A percentile compares a stretch with the other conserved stretches of the same genome.
phyloP scores from a whole-genome alignment of 2,329 filamentous ascomycete species.

The Sclerotinia glacialis region DNA sequence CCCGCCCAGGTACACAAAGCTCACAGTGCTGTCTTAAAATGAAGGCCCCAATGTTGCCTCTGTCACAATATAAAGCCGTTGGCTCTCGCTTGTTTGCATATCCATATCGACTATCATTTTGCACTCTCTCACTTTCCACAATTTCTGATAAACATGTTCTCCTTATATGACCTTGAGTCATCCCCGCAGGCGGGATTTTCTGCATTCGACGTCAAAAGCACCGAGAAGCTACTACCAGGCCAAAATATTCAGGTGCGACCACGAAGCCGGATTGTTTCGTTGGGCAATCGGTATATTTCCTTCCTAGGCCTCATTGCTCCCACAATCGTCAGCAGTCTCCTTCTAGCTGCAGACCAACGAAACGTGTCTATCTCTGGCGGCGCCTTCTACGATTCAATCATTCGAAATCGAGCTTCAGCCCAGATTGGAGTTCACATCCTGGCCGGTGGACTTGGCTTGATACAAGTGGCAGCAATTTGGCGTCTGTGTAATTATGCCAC shows the following conservation, averaged over 20 bases:
- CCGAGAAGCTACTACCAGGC: background rate
- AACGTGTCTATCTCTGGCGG: background rate
- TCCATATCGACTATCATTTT: background rate
- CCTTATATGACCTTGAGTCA: background rate
- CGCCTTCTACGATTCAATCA: constrained; percentile 9
- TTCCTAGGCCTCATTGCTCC: constrained; percentile 15
- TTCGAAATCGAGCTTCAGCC: constrained; percentile 18
- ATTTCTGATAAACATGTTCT: background rate
- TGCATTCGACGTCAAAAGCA: background rate
- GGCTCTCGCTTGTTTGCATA: background rate
- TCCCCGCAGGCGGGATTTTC: background rate
- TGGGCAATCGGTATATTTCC: background rate
- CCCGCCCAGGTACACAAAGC: background rate
- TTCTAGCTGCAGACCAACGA: constrained; percentile 6
- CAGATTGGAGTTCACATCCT: constrained; percentile 22
- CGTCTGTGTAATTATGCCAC: constrained; percentile 19
- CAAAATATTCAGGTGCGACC: background rate
- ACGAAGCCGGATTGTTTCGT: background rate
- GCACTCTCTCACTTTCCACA: background rate
- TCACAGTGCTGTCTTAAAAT: background rate
- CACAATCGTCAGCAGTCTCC: constrained; percentile 16
- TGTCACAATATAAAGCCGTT: background rate
- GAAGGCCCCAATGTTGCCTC: background rate
- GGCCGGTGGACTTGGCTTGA: constrained; percentile 12
- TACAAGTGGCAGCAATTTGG: constrained; percentile 17